These are phyloP conservation scores for Citrus glauca DNA, from an alignment of 345 rosid genomes.

Conservation along the genomic window DNA sequence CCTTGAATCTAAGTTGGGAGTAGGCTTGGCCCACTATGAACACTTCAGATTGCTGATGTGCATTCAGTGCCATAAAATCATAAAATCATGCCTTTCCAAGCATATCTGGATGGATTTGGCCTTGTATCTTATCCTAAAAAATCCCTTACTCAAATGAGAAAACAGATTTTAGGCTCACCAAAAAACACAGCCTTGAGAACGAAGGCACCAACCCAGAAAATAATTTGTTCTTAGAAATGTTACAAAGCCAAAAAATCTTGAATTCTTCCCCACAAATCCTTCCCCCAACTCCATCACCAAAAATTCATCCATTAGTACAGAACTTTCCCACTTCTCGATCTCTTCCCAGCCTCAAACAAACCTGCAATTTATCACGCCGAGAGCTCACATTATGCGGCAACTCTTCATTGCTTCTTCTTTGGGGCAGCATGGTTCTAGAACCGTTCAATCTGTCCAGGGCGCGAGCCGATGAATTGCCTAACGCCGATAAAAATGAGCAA, in stretches of 20 bases:
- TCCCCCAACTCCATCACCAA: conserved; percentile 26
- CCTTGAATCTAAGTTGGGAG: neutral
- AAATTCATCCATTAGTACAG: conserved; percentile 19
- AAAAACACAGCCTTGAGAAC: neutral
- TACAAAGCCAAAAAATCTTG: conserved; percentile 29
- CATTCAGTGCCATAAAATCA: neutral
- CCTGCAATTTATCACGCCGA: conserved; percentile 56
- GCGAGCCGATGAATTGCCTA: conserved; percentile 35
- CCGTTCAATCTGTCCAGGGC: conserved; percentile 38
- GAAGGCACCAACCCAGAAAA: neutral
- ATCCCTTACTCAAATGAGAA: neutral
- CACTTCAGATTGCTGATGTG: neutral
- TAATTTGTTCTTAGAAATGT: conserved; percentile 25
- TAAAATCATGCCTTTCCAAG: neutral
- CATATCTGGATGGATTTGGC: neutral
- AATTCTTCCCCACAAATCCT: conserved; percentile 31
- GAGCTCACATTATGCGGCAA: conserved; percentile 38
- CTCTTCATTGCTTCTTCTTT: conserved; percentile 64
- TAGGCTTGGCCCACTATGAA: conserved; percentile 1
- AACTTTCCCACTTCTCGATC: conserved; percentile 21
- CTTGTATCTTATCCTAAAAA: neutral
- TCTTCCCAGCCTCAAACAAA: conserved; percentile 21
- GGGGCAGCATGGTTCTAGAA: conserved; percentile 39
- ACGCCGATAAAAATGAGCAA: conserved; percentile 7
- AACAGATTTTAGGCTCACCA: neutral